Evolutionary conservation across 2,329 filamentous ascomycete species (phyloP), one percentile per base, ranked within the genome.

Genomic region (Ophiostoma tasmaniense): DNA sequence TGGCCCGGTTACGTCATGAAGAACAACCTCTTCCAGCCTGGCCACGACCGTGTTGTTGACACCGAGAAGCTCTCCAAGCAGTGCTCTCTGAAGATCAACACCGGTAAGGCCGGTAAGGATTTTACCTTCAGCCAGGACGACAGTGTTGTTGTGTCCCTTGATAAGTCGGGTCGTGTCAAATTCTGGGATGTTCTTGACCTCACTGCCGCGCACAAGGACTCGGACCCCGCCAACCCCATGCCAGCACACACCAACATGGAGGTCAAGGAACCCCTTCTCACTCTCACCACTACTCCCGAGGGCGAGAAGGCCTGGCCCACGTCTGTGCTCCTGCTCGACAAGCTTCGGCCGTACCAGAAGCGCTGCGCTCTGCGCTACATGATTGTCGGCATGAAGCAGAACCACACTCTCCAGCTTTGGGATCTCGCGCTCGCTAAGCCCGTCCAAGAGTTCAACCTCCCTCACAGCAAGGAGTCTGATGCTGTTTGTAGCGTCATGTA

Each of bases 81-180:
- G 76, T 93, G 91, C 75, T 91, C 91, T 66, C 82, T 98, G 73
- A 96, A 93, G 80, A 97, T 99, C 79, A 92, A 94, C 74, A 98
- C 93, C 71, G 95, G 94, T 74, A 99, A 99, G 82, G 94, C 95
- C 73, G 95, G 93, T 72, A 99, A 99, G 79, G 95, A 99, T 78
- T 99, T 99, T 77, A 90, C 89, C 64, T 99, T 99, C 80, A 97
- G 94, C 78, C 93, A 96, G 78, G 95, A 99, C 78, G 95, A 99
- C 78, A 91, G 90, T 1, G 89, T 94, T 55, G 92, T 99, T 74
- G 93, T 96, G 64, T 97, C 94, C 66, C 87, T 99, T 67, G 96
- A 99, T 79, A 99, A 99, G 82, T 94, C 93, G 70, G 96, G 95
- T 65, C 89, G 92, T 71, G 89, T 98, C 80, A 95, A 96, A 79